Evolutionary conservation across 2,329 filamentous ascomycete species (phyloP), one percentile per base, ranked within the genome.

Genomic region (Seiridium unicorne): DNA sequence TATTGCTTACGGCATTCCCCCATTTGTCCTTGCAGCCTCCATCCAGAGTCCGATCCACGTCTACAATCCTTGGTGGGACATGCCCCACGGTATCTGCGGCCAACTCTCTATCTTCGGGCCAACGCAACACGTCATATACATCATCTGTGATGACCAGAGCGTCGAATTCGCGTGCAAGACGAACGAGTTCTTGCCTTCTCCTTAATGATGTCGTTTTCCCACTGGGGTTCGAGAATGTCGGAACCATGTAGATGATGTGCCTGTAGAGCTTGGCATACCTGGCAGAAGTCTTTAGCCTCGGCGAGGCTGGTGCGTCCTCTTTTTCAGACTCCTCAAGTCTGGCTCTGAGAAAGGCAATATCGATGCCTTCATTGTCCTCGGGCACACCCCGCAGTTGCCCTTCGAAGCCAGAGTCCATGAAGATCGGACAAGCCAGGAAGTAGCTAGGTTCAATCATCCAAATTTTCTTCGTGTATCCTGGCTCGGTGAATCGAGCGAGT

Each of bases 141-240:
- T 57, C 55, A 26, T 57, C 55, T n/a, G 55, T 36, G 8, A 57
- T 18, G 44, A 48, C 32, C 11, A 57, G 55, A 26, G 55, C 55
- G 72, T 98, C 88, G 72, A 89, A 86, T 60, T 87, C 80, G 60
- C 94, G 84, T 0, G 93, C 94, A 5, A 97, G 75, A 11, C 79
- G 78, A 32, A 97, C 87, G 3, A 97, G 81, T 11, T 79, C 79
- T 63, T 87, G 77, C 3, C 94, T 84, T 34, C 89, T 84, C 18
- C 75, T 71, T 3, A 92, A 73, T 10, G 88, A 87, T 88, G 95
- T 94, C 3, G 91, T 92, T 69, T 89, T 89, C 34, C 89, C 92
- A 0, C 90, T 92, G 0, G 94, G 94, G 70, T 98, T 98, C 51
- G 91, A 87, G 73, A 93, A 96, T 0, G 92, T 92, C 0, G 94